Evolutionary conservation across 108 stramenopile species (phyloP), one percentile per base, ranked within the genome.

Genomic region (Fistulifera solaris): DNA sequence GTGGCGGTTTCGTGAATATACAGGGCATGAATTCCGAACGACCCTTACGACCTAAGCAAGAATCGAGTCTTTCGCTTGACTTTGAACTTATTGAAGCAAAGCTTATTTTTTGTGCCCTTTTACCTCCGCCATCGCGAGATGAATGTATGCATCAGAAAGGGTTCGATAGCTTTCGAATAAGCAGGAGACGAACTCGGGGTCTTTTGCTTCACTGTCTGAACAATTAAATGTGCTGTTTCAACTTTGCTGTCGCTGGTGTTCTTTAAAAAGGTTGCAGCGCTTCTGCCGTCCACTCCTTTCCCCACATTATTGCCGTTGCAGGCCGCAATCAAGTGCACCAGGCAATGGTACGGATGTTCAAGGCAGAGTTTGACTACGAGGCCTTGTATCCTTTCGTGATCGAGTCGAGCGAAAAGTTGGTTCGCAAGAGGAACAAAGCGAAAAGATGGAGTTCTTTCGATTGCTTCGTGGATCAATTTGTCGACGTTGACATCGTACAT

Each of bases 271-370:
- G 47, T 56, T 11, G 66, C 62, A n/a, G 76, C 66, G 52, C 56
- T 54, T 28, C 72, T 54, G 12, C 78, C 80, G 39, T 55, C 63
- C 2, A 61, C 74, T 28, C 70, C 71, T 40, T 61, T 39, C 7
- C 75, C 82, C 27, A 78, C 66, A 21, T 63, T 61, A 19, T 77
- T 78, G 23, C 88, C 90, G 52, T 94, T 86, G 5, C 76, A 56
- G 2, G 93, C 64, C 10, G 92, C 76, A 17, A 93, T 48, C 16
- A 96, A 54, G 48, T 90, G 87, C 11, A 77, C 63, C 35, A 96
- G 57, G 22, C 87, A 81, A 62, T 94, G 87, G 48, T 89, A 88
- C 16, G 95, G 95, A 51, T 92, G 88, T 18, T 91, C 89, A 0
- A 49, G 19, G 46, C 88, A 86, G 63, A 96, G 82, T 40, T 63